A percentile compares a stretch with the other conserved stretches of the same genome.
Evolutionary conservation across 2,329 filamentous ascomycete species (phyloP).

Genomic region (Hawksworthiomyces lignivorus): DNA sequence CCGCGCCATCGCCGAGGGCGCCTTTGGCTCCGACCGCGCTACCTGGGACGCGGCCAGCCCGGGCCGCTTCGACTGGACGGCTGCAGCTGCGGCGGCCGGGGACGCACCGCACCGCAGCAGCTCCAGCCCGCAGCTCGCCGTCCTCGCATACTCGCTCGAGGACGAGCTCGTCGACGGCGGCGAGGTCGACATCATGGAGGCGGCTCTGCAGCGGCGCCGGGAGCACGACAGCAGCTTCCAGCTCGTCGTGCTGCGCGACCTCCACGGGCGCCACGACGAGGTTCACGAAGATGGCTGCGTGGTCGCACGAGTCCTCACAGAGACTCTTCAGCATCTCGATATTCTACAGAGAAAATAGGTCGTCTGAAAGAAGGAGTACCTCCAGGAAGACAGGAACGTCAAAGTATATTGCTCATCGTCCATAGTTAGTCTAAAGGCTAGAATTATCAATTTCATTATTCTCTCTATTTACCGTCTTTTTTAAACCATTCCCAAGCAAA

Average conservation of each 20-base stretch:
- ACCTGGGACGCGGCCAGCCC: slow-evolving; percentile 52
- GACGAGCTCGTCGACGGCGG: slow-evolving; percentile 46
- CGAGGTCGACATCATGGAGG: slow-evolving; percentile 51
- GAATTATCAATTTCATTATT: no score
- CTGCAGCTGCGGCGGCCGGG: neutral
- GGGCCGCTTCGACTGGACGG: slow-evolving; percentile 23
- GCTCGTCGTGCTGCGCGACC: slow-evolving; percentile 31
- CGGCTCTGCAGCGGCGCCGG: slow-evolving; percentile 28
- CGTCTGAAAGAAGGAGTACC: no score
- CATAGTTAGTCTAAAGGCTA: no score
- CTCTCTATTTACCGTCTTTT: no score
- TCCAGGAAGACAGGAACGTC: no score
- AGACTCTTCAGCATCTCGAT: slow-evolving; percentile 18
- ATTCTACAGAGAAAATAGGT: no score
- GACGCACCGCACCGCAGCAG: neutral
- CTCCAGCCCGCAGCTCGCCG: slow-evolving; percentile 21
- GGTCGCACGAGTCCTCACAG: slow-evolving; percentile 40
- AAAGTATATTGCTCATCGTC: no score
- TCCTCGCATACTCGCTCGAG: slow-evolving; percentile 38
- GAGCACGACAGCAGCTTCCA: slow-evolving; percentile 27
- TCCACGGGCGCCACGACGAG: slow-evolving; percentile 54
- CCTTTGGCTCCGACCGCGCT: slow-evolving; percentile 48
- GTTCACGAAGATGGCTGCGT: slow-evolving; percentile 54
- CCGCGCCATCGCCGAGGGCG: slow-evolving; percentile 26
- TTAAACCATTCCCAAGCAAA: no score